Evolutionary conservation across 1,284 basidiomycete species (phyloP).

Genomic region (Naganishia liquefaciens): DNA sequence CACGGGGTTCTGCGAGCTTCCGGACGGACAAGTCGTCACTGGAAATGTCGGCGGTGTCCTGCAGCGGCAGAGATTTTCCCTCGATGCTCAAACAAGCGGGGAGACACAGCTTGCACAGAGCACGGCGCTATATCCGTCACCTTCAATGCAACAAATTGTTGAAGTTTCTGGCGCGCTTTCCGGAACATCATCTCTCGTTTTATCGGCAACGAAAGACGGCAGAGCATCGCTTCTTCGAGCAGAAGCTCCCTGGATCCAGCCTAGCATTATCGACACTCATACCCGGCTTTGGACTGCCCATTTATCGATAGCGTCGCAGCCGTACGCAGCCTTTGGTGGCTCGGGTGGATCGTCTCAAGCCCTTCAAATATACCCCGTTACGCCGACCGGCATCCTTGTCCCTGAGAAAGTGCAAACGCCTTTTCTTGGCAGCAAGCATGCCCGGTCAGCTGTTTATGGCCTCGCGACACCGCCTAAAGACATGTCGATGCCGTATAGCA

Average conservation of each 20-base stretch:
- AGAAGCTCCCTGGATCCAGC: conserved; percentile 43
- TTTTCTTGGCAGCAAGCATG: conserved; percentile 37
- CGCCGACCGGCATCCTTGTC: conserved; percentile 10
- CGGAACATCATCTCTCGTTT: conserved; percentile 32
- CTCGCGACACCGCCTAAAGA: conserved; percentile 35
- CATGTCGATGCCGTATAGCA: conserved; percentile 27
- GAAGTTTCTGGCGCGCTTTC: conserved; percentile 4
- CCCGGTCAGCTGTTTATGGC: conserved; percentile 44
- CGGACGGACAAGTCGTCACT: not conserved
- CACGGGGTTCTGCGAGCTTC: conserved; percentile 18
- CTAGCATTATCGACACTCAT: conserved; percentile 36
- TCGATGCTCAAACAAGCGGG: not conserved
- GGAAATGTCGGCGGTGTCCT: conserved; percentile 29
- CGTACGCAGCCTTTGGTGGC: conserved; percentile 28
- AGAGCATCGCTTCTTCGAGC: conserved; percentile 40
- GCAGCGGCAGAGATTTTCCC: conserved; percentile 26
- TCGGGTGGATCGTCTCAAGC: conserved; percentile 15
- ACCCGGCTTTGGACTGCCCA: conserved; percentile 46
- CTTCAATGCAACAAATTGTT: conserved; percentile 37
- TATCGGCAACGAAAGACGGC: conserved; percentile 42
- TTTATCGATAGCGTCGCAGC: conserved; percentile 26
- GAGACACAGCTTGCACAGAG: not conserved
- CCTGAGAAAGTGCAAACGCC: conserved; percentile 13
- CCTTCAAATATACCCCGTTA: conserved; percentile 19
- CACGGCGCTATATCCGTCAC: conserved; percentile 4